Evolutionary conservation across 495 filamentous ascomycete species (phyloP), one percentile per base, ranked within the genome.

Genomic region (Cudoniella acicularis): DNA sequence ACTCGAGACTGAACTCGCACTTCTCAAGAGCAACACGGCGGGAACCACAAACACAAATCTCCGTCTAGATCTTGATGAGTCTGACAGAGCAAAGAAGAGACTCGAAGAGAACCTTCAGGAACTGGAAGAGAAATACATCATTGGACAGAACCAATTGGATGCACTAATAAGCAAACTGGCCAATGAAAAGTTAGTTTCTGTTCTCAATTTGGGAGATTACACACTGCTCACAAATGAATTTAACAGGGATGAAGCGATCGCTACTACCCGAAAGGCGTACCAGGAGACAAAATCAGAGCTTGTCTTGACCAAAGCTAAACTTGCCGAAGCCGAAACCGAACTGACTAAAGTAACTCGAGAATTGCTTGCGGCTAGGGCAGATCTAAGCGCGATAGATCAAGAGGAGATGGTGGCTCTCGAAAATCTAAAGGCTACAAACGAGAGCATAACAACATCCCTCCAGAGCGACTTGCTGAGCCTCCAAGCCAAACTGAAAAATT

Each of bases 371-470:
- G 53, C 67, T 43, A 71, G 60, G 51, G 63, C 73, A 24, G 74
- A 77, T 45, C 60, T 83, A 17, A 66, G 67, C 47, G 75, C 73
- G 26, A 69, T 81, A 43, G 77, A 75, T 25, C 70, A 77, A 56
- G 73, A 78, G n/a, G 75, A 73, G 43, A 63, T 75, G 1, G 67
- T 73, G 22, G 76, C 73, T 3, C 69, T 83, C 16, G 73, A 74
- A n/a, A 74, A 75, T 56, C 69, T 83, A 59, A 82, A 82, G 68
- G 68, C 70, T 45, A 73, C 79, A 1, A 78, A 83, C 55, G 74
- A 78, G 66, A 69, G 79, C 55, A 72, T 83, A 57, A 76, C 77
- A 10, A 64, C 70, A 11, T 82, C 79, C 8, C 73, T 82, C 58
- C 69, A 75, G 61, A 73, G 68, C 22, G 79, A 83, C 60, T 72